Conservation (phyloP, 2,329 filamentous ascomycete genomes). For the Arthroderma sp. region DNA sequence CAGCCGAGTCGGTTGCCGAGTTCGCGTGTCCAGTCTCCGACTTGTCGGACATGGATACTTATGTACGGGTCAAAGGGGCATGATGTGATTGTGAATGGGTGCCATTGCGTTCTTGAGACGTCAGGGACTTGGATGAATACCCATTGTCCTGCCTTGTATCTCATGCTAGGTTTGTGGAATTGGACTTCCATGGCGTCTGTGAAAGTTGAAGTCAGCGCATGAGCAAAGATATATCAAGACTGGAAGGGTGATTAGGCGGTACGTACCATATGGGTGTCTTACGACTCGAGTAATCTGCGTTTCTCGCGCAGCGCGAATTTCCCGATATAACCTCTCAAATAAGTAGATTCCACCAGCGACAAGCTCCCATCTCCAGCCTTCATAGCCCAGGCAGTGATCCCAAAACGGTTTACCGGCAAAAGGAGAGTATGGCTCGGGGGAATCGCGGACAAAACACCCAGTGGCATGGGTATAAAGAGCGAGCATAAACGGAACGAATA, state of each 20-base stretch:
- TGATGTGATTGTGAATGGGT: constrained; percentile 97
- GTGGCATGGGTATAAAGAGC: constrained; percentile 91
- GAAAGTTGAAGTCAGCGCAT: constrained; percentile 3
- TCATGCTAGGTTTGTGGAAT: constrained; percentile 91
- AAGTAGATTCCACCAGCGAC: constrained; percentile 77
- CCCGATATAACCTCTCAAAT: constrained; percentile 76
- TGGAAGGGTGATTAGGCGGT: no score
- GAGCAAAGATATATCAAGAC: neutral
- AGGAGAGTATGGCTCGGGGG: constrained; percentile 57
- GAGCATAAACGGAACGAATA: constrained; percentile 93
- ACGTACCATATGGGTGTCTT: constrained; percentile 79
- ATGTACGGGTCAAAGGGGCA: constrained; percentile 93
- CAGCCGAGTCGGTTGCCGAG: constrained; percentile 94
- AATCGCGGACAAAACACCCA: constrained; percentile 91
- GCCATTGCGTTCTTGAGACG: constrained; percentile 85
- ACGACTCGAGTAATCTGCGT: constrained; percentile 91
- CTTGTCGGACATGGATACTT: constrained; percentile 87
- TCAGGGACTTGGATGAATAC: constrained; percentile 88
- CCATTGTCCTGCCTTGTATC: constrained; percentile 97
- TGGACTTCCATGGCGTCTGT: constrained; percentile 90
- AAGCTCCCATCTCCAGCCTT: constrained; percentile 96
- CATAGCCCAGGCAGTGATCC: constrained; percentile 85
- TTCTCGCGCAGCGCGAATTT: constrained; percentile 67
- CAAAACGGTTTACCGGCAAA: constrained; percentile 75
- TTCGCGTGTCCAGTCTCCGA: constrained; percentile 88